Evolutionary conservation across 2,329 filamentous ascomycete genomes (phyloP), one percentile per base, ranked within the genome.

Genomic region (Verticillium klebahnii): DNA sequence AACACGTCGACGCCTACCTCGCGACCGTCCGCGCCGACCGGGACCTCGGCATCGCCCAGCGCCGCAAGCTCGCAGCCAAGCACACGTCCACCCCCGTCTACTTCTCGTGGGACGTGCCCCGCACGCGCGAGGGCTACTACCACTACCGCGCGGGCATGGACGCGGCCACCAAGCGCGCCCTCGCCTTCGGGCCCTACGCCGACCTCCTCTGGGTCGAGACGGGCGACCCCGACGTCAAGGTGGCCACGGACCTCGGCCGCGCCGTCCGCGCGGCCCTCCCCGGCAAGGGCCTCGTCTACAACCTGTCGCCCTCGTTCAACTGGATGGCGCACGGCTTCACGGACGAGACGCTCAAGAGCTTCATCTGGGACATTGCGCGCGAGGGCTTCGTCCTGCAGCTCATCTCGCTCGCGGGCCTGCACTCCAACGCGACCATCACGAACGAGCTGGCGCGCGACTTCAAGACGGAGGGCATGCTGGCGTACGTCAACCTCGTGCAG

Each of bases 121-220:
- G 95, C 59, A 98, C 95, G 1, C 87, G 94, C 60, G 95, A 99
- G 77, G 95, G 95, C 39, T 94, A 88, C 82, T 97, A 96, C 79
- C 93, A 97, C 76, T 96, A 92, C 83, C 84, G 85, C 57, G 90
- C 91, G 15, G 93, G 93, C 67, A 89, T 97, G 80, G 77, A 82
- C 7, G 92, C 93, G 0, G 93, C 95, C 1, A 97, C 92, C 40
- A 98, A 98, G 82, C 91, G 95, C 61, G 93, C 93, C 2, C 88
- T 96, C 64, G 92, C 90, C 57, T 98, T 96, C 70, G 93, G 89
- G 0, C 93, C 94, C 0, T 97, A 92, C 72, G 93, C 95, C 1
- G 95, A 99, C 74, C 88, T 99, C 19, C 84, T 98, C 14, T 99
- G 95, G 95, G 91, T 98, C 57, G 95, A 99, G 80, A 98, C 95